Percentiles rank a stretch among this genome's conserved stretches.
Conservation (phyloP, 2,329 filamentous ascomycete genomes). For the Sclerotinia borealis region DNA sequence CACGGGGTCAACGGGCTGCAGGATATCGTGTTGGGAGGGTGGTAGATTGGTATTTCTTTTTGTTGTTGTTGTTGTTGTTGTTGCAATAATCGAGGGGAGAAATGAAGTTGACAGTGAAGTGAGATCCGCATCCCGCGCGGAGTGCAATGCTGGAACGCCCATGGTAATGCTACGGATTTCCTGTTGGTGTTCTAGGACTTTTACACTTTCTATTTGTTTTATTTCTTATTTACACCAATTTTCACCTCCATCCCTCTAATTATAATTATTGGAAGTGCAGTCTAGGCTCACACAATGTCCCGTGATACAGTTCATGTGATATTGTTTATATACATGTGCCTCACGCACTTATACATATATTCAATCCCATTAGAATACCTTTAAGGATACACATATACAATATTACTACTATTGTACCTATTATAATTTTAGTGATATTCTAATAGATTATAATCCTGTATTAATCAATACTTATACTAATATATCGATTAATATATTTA, state of each 20-base stretch:
- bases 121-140: neutral
- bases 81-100: neutral
- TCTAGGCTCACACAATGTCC: too few species aligned
- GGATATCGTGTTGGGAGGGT: neutral
- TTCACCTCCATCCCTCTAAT: neutral
- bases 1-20: neutral
- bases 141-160: neutral
- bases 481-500: too few species aligned
- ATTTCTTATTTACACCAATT: neutral
- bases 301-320: too few species aligned
- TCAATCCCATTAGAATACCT: too few species aligned
- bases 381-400: too few species aligned
- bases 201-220: neutral
- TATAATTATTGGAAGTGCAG: too few species aligned
- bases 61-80: neutral
- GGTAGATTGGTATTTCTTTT: neutral
- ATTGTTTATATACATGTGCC: too few species aligned
- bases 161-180: neutral
- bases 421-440: too few species aligned
- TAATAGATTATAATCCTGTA: too few species aligned
- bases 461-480: too few species aligned
- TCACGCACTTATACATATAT: too few species aligned
- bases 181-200: neutral
- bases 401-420: too few species aligned
- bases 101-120: neutral